These are phyloP conservation scores for Ajuga reptans DNA, from an alignment of 305 asterid genomes.

Conservation along the genomic window DNA sequence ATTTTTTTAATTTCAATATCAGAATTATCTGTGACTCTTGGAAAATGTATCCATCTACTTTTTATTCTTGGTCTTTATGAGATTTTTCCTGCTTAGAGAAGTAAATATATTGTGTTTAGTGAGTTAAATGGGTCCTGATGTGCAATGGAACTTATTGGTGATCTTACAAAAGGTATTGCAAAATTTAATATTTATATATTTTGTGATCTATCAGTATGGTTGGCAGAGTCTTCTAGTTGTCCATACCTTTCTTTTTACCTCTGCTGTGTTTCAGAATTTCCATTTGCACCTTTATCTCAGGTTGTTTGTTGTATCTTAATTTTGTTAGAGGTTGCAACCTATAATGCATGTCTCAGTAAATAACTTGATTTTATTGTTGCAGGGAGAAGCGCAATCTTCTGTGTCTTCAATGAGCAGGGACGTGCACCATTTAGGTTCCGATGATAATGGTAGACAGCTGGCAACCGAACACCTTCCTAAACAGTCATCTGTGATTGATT, in stretches of 20 bases:
- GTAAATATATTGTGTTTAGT: neutral
- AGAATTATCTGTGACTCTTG: neutral
- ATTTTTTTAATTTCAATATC: neutral
- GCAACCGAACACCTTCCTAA: slow-evolving; percentile 26
- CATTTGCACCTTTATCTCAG: neutral
- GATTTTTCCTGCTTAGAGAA: neutral
- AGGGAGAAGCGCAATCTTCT: slow-evolving; percentile 38
- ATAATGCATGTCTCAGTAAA: slow-evolving; percentile 11
- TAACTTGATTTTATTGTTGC: slow-evolving; percentile 23
- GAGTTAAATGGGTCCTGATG: neutral
- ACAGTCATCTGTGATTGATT: slow-evolving; percentile 23
- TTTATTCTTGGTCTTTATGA: neutral
- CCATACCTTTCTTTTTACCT: neutral
- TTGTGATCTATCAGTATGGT: neutral
- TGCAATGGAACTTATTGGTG: neutral
- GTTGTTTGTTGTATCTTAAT: neutral
- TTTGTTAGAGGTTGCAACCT: slow-evolving; percentile 1
- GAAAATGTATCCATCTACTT: neutral
- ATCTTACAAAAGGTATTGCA: neutral
- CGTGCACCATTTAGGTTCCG: slow-evolving; percentile 26
- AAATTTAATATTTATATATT: neutral
- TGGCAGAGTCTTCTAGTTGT: neutral
- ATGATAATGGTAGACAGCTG: slow-evolving; percentile 22
- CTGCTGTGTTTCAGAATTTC: neutral
- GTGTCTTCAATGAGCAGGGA: slow-evolving; percentile 23